Evolutionary conservation across 306 rosid genomes (phyloP).

Genomic region (Cucumis cinereus): DNA sequence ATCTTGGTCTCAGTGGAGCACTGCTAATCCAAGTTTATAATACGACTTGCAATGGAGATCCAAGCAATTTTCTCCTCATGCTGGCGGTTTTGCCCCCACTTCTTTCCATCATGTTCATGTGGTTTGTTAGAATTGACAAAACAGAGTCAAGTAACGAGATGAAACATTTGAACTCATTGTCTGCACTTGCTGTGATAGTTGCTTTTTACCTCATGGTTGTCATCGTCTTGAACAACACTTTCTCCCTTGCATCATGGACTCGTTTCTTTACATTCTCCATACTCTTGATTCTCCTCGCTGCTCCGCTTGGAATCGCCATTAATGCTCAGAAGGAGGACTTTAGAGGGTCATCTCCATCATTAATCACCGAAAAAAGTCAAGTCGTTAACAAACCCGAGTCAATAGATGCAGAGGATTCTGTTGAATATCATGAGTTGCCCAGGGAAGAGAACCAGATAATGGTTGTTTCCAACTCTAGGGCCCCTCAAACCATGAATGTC

Average conservation of each 20-base stretch:
- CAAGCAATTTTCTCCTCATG: conserved; percentile 52
- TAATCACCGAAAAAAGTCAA: conserved; percentile 11
- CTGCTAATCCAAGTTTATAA: conserved; percentile 57
- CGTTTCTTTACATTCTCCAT: conserved; percentile 18
- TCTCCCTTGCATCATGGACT: conserved; percentile 40
- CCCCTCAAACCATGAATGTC: conserved; percentile 27
- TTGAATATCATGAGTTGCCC: conserved; percentile 33
- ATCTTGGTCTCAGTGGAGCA: conserved; percentile 88
- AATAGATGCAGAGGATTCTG: conserved; percentile 6
- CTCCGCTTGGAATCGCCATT: conserved; percentile 54
- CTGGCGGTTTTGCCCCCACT: conserved; percentile 59
- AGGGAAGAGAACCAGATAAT: conserved; percentile 19
- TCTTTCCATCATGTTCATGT: conserved; percentile 40
- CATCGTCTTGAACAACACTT: conserved; percentile 35
- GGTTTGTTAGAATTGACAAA: conserved; percentile 50
- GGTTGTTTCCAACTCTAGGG: conserved; percentile 11
- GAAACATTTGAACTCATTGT: conserved; percentile 53
- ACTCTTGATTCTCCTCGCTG: conserved; percentile 41
- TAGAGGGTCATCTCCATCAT: background rate
- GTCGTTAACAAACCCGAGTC: conserved; percentile 5
- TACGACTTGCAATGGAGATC: conserved; percentile 39
- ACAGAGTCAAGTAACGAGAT: conserved; percentile 22
- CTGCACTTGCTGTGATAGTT: conserved; percentile 37
- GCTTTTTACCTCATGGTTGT: conserved; percentile 55
- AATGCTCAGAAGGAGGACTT: conserved; percentile 39